Base-by-base conservation (phyloP, 1,284 basidiomycete species). In the Microstroma glucosiphilum region DNA sequence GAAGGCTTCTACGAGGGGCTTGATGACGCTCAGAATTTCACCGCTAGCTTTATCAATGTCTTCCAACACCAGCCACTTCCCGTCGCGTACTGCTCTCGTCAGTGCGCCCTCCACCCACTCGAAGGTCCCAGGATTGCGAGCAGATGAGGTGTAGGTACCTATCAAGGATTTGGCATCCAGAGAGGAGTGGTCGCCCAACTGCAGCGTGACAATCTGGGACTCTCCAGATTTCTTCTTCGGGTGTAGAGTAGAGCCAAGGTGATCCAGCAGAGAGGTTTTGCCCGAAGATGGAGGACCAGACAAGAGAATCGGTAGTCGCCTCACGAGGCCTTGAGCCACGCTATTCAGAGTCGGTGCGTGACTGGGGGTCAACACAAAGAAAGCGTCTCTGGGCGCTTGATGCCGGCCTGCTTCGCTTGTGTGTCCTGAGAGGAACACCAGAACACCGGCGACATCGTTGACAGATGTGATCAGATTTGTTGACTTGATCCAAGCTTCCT, bases 61-160 rank as follows among this genome's bases (percentile, higher is more conserved):
- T 76, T 96, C 89, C 53, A 98, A 85, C 1, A 98, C 87, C 1
- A 98, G 83, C 94, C 96, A 98, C 75, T 88, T 87, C 13, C 96
- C 96, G 69, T 90, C 87, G 49, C 87, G 85, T 82, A 98, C 89
- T 0, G 94, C 90, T 55, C 90, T 89, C 6, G 94, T 88, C 54
- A 99, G 83, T 0, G 93, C 89, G 12, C 96, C 96, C 70, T 98
- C 93, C 78, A 90, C 90, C 89, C 93, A 98, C 74, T 94, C 91
- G 71, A 98, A 99, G 0, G 87, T 87, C 11, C 96, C 96, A 0
- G 91, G 88, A 46, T 86, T 85, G 1, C 85, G 88, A 0, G 89
- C 83, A 0, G 93, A 96, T 0, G 94, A 96, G 2, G 92, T 83
- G 66, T 97, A 96, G 1, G 92, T 94, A 6, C 96, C 96, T 40